Percentiles rank a stretch among this genome's conserved stretches.
phyloP scores from a whole-genome alignment of 2,329 filamentous ascomycete genomes.

The Venturiaceae sp. region DNA sequence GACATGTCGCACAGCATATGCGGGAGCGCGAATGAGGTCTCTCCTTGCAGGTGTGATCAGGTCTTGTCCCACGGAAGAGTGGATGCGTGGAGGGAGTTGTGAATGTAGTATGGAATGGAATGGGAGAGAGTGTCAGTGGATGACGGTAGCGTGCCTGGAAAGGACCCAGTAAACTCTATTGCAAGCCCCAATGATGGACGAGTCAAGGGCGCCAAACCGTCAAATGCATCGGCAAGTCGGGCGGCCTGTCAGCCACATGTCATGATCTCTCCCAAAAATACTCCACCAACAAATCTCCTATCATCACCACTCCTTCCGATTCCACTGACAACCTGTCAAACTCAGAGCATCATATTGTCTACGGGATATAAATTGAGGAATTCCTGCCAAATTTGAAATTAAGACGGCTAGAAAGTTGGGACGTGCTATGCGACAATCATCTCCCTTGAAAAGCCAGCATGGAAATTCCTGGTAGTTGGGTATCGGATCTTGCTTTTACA shows the following conservation, averaged over 20 bases:
- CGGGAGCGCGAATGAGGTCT: background rate
- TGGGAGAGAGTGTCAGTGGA: background rate
- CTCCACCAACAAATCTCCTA: too few relatives aligned
- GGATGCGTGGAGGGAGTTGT: background rate
- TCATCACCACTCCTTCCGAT: too few relatives aligned
- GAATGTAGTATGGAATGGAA: background rate
- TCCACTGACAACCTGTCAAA: too few relatives aligned
- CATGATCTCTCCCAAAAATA: too few relatives aligned
- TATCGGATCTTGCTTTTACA: too few relatives aligned
- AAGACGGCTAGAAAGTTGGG: too few relatives aligned
- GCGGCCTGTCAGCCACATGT: background rate
- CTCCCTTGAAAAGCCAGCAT: too few relatives aligned
- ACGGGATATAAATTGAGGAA: too few relatives aligned
- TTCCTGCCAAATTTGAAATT: too few relatives aligned
- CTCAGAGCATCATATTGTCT: too few relatives aligned
- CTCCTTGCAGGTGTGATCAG: background rate
- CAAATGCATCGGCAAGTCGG: background rate
- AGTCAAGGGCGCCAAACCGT: slow-evolving; percentile 1
- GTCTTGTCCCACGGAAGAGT: background rate
- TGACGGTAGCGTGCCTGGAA: background rate
- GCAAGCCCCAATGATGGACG: background rate
- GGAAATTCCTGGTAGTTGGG: too few relatives aligned
- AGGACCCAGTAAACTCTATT: background rate
- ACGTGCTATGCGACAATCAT: too few relatives aligned
- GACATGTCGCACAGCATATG: background rate